Evolutionary conservation across 352 stramenopile species (phyloP), one percentile per base, ranked within the genome.

Genomic region (Phytopythium kandeliae): DNA sequence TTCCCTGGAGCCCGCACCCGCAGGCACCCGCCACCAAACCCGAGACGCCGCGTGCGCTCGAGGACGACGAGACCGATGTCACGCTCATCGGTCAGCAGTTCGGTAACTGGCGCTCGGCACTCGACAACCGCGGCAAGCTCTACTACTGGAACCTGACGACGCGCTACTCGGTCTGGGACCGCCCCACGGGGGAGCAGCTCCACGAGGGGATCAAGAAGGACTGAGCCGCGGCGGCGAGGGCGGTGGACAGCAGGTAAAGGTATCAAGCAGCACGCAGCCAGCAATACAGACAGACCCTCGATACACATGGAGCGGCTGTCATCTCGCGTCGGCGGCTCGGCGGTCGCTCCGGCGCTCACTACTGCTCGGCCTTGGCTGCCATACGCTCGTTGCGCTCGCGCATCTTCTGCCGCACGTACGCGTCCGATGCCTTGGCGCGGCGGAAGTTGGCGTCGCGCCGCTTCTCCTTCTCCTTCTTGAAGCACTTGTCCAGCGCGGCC

Each of bases 81-180:
- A 85, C 81, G 51, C 65, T 94, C 25, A 89, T 94, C 50, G 84
- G 84, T 42, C 79, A 92, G 65, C 68, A 78, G 48, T 74, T 89
- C 25, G 85, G 81, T 51, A 92, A 95, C 57, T 95, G 85, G 85
- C 74, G 81, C 37, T 75, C 78, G 25, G 83, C 85, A 11, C 66
- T 95, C 10, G 83, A 93, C 62, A 89, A 91, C 62, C 80, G 82
- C 25, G 85, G 85, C 28, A 89, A 89, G 62, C 70, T 89, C 28
- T 95, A 93, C 56, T 95, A 90, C 56, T 95, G 85, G 85, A 94
- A 95, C 68, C 46, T 88, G 41, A 84, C 76, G 21, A 92, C 83
- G 53, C 74, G 85, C 44, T 86, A 78, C 57, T 92, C 82, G 0
- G 73, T 89, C 2, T 95, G 84, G 84, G 73, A 90, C 48, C 76